Evolutionary conservation across 345 rosid genomes (phyloP).

Genomic region (Rhizophora mangle): DNA sequence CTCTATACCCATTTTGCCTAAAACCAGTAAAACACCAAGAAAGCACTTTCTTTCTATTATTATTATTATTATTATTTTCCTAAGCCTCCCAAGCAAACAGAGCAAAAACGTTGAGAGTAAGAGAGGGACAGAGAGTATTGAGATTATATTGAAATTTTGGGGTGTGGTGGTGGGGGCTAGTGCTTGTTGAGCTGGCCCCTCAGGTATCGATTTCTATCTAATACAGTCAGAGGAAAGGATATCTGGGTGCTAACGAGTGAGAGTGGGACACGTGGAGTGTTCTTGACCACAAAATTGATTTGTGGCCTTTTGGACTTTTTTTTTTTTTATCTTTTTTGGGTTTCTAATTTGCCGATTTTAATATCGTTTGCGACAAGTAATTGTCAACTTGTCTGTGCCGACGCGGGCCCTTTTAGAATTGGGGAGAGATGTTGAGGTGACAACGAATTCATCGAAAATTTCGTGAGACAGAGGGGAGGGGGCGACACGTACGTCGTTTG

Average conservation of each 20-base stretch:
- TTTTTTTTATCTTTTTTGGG: neutral
- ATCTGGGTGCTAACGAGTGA: conserved; percentile 27
- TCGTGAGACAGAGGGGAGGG: too few species aligned
- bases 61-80: neutral
- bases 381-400: conserved; percentile 48
- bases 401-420: conserved; percentile 20
- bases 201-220: conserved; percentile 20
- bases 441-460: neutral
- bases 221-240: conserved; percentile 33
- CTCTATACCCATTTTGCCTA: conserved; percentile 15
- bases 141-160: neutral
- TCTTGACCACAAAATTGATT: conserved; percentile 32
- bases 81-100: neutral
- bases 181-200: conserved; percentile 15
- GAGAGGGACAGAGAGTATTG: neutral
- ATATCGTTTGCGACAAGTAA: conserved; percentile 12
- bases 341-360: conserved; percentile 10
- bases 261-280: conserved; percentile 32
- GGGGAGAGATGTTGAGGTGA: neutral
- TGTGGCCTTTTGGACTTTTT: neutral
- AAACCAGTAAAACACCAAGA: neutral
- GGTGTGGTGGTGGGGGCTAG: neutral
- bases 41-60: neutral
- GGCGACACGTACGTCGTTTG: too few species aligned
- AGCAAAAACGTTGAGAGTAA: neutral